These are phyloP conservation scores for Polygonum aviculare DNA, from an alignment of 148 eudicot genomes.

Conservation along the genomic window DNA sequence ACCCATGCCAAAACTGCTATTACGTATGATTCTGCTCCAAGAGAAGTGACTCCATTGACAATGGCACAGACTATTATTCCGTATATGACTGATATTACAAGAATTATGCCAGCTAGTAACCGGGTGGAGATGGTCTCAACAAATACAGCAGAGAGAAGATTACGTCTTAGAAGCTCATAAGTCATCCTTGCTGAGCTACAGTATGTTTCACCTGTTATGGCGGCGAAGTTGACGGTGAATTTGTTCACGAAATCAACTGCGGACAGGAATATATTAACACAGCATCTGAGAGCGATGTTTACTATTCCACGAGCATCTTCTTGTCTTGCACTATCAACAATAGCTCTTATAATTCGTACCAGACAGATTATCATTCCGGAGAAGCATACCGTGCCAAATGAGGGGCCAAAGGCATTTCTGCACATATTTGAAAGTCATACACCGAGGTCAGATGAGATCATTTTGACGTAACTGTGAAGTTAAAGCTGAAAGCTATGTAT, in stretches of 20 bases:
- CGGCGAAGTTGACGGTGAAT: slow-evolving; percentile 87
- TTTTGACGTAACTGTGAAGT: neutral
- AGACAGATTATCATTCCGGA: slow-evolving; percentile 65
- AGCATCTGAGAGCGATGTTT: slow-evolving; percentile 56
- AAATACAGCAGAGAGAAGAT: slow-evolving; percentile 84
- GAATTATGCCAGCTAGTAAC: slow-evolving; percentile 57
- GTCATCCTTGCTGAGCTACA: slow-evolving; percentile 87
- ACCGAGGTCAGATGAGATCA: neutral
- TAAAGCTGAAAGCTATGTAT: neutral
- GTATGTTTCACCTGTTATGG: slow-evolving; percentile 97
- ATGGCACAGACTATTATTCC: slow-evolving; percentile 59
- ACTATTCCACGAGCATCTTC: slow-evolving; percentile 67
- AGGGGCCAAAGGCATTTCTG: slow-evolving; percentile 98
- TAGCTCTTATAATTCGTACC: slow-evolving; percentile 70
- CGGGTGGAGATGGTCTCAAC: slow-evolving; percentile 95
- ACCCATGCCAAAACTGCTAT: slow-evolving; percentile 52
- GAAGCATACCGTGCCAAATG: slow-evolving; percentile 84
- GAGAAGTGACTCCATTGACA: slow-evolving; percentile 44
- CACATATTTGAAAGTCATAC: neutral
- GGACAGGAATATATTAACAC: slow-evolving; percentile 47
- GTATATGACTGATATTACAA: slow-evolving; percentile 76
- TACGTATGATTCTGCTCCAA: slow-evolving; percentile 56
- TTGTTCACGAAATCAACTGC: slow-evolving; percentile 81
- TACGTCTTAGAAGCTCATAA: slow-evolving; percentile 81
- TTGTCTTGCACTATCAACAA: slow-evolving; percentile 76